Evolutionary conservation across 805 yeast species (phyloP), one percentile per base, ranked within the genome.

Genomic region (Sugiyamaella marilandica): DNA sequence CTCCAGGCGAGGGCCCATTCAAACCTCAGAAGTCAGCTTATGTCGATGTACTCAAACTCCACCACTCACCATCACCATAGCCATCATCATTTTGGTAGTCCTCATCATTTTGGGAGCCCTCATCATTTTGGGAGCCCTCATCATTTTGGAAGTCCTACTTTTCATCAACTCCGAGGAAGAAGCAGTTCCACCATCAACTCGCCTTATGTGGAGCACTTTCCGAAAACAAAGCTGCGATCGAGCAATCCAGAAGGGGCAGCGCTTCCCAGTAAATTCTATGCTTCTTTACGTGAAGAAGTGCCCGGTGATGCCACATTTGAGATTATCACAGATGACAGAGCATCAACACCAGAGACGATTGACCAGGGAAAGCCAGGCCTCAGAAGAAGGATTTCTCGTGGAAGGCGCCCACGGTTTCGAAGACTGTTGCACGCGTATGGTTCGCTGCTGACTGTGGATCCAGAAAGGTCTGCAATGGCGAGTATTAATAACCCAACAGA

Each of bases 1-100:
- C 36, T 63, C 18, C 62, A 63, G 21, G 65, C 67, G 1, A 53
- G 59, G 7, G 62, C 64, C 5, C 62, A 65, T 48, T 56, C 65
- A 10, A 52, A 54, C 47, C 55, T 65, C 10, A 47, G 52, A 9
- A 53, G 51, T 26, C 63, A 65, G 49, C 50, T 65, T n/a, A 57
- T 56, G 13, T 14, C 41, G 37, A 16, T 39, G 43, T 19, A 39
- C 43, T 13, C 43, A 21, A 21, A 39, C 16, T 4, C 24, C 11
- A 16, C 21, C 21, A 16, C 3, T 19, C 19, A 21, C 24, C 19
- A 19, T 13, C 43, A 16, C 43, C 14, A 16, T 39, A 10, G 14
- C 11, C 33, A 24, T 18, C 34, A 34, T 34, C 16, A 13, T 34
- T 21, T 18, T 18, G 33, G 16, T 13, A 34, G 31, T 16, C 34